phyloP scores from a whole-genome alignment of 108 stramenopile genomes.

The Discostella stelligeroides region DNA sequence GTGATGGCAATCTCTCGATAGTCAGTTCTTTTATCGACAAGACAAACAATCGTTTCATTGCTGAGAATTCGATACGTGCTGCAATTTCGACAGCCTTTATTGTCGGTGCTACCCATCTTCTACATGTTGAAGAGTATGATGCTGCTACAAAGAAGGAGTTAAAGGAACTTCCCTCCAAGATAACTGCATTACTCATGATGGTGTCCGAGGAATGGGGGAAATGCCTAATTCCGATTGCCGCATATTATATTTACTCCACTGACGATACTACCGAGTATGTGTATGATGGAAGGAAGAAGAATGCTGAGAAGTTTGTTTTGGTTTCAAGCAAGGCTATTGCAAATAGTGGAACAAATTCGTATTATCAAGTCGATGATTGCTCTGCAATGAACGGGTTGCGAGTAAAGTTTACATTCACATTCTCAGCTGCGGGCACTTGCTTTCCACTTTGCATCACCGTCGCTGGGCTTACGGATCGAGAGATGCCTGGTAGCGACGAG shows the following conservation, averaged over 20 bases:
- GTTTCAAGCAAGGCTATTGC: conserved; percentile 5
- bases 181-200: conserved; percentile 2
- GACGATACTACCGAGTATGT: conserved; percentile 24
- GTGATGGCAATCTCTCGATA: conserved; percentile 2
- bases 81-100: conserved; percentile 4
- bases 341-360: conserved; percentile 5
- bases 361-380: background rate
- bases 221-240: conserved; percentile 2
- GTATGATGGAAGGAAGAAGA: conserved; percentile 16
- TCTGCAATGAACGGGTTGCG: conserved; percentile 24
- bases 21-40: background rate
- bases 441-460: conserved; percentile 18
- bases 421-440: conserved; percentile 6
- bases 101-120: conserved; percentile 6
- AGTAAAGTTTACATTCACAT: conserved; percentile 9
- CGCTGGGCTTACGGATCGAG: conserved; percentile 11
- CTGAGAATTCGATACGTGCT: conserved; percentile 30
- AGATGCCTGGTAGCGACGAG: conserved; percentile 3
- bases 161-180: background rate
- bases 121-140: background rate
- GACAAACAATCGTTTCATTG: conserved; percentile 19
- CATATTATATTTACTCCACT: conserved; percentile 12
- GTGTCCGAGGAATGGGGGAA: conserved; percentile 1
- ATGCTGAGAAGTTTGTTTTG: background rate
- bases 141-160: background rate